Evolutionary conservation across 371 early-diverging fungal species (phyloP).

Genomic region (Apophysomyces variabilis): DNA sequence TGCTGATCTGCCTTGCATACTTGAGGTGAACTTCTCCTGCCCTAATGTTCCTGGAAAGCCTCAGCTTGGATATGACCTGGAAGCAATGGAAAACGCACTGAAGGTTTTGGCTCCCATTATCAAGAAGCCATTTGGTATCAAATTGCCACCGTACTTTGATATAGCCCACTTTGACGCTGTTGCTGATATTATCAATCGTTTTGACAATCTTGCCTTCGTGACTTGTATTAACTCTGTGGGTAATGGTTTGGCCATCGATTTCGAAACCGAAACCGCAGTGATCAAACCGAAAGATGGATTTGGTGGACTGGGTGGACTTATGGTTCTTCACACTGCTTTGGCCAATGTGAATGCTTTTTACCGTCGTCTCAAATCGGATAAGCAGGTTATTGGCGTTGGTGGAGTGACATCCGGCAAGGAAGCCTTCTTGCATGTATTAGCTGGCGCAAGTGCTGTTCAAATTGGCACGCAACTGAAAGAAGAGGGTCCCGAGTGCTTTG

Average conservation of each 20-base stretch:
- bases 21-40: conserved; percentile 58
- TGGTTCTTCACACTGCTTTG: conserved; percentile 51
- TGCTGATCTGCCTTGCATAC: conserved; percentile 43
- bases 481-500: conserved; percentile 51
- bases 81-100: conserved; percentile 52
- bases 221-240: conserved; percentile 59
- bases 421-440: conserved; percentile 53
- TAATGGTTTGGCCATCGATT: conserved; percentile 55
- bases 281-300: conserved; percentile 59
- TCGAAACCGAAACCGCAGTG: conserved; percentile 50
- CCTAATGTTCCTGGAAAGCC: conserved; percentile 59
- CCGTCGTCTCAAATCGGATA: conserved; percentile 41
- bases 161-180: conserved; percentile 55
- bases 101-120: conserved; percentile 48
- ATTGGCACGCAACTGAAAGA: conserved; percentile 53
- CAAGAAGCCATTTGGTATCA: conserved; percentile 57
- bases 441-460: conserved; percentile 56
- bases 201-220: conserved; percentile 48
- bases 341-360: conserved; percentile 57
- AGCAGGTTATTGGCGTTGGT: conserved; percentile 57
- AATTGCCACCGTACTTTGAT: conserved; percentile 58
- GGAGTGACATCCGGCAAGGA: conserved; percentile 56
- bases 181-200: conserved; percentile 46
- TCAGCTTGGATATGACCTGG: conserved; percentile 53
- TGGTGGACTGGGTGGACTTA: conserved; percentile 54